Evolutionary conservation across 2,329 filamentous ascomycete species (phyloP), one percentile per base, ranked within the genome.

Genomic region (Fusarium sp.): DNA sequence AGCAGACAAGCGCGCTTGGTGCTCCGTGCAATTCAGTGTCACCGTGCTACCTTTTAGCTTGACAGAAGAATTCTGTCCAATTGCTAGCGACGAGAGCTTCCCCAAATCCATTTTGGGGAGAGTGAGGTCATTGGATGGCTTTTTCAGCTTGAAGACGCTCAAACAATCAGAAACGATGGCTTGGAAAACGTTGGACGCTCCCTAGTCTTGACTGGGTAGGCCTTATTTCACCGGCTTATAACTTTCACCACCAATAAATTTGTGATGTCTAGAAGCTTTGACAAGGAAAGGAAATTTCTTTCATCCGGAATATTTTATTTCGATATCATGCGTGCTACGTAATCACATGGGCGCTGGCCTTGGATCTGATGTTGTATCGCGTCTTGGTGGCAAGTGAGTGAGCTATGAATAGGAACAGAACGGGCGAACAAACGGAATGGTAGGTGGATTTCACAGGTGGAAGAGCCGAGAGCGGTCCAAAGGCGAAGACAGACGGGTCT

Each of bases 391-490:
- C 58, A 57, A 68, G 63, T 31, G 45, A 48, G 28, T 57, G 63
- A 60, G 50, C 67, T 70, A 70, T 70, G 67, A 70, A 70, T 70
- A 70, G 67, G 46, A 60, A 56, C 43, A 46, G 63, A 40, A 46
- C 40, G 43, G 34, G n/a, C 8, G 22, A 43, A 31, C 34, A 56
- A 61, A 44, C 51, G 44, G 49, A 59, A 57, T 50, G 39, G 58
- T 50, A 57, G 44, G 58, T 57, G 52, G 52, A 24, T 45, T 44
- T 55, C 34, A 13, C 24, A 34, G 44, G 38, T 53, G 58, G 63
- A 48, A 33, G n/a, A 45, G 51, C 67, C 67, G 59, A 53, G 46
- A 66, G 51, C 31, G 49, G 40, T 52, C 61, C 36, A 62, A 54
- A 50, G 46, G 24, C 18, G 42, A 31, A 22, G 31, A 38, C n/a